Base-by-base conservation (phyloP, 371 early-diverging fungal species). In the Synchytrium microbalum region DNA sequence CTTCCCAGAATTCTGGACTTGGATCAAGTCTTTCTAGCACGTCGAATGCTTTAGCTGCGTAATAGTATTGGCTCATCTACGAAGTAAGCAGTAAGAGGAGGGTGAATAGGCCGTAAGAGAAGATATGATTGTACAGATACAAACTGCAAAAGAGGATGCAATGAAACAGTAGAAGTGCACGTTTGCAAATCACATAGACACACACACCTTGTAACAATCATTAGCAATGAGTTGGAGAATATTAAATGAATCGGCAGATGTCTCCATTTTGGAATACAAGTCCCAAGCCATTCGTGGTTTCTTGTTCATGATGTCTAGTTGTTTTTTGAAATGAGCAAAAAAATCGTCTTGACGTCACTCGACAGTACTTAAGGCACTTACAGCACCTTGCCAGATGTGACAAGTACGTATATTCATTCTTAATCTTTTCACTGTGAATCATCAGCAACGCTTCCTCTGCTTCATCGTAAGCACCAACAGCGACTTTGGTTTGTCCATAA, bases 1-100 rank as follows among this genome's bases (percentile, higher is more conserved):
- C 83, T 58, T 82, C 81, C 83, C 83, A 82, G 67, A 78, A 78
- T 59, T 81, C 83, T 8, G 79, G 77, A 30, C 64, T 77, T 16
- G 81, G 81, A 65, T 82, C 83, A 3, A 82, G 69, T 8, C 80
- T 60, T 56, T 81, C 81, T 1, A 82, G 66, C 16, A 81, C 81
- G 63, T 82, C 83, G 58, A 81, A 82, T 1, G 83, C 83, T 61
- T 81, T 81, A 1, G 81, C 80, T 0, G 83, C 59, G 62, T 71
- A 78, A 29, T 65, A 68, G 63, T 70, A 80, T 32, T 80, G 77
- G 2, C 67, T 64, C 64, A 71, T 76, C 77, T 79, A 32, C 8
- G 23, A 24, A 25, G 25, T 65, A 26, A 52, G 16, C 30, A 24
- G 0, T 25, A 14, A 58, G 29, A 8, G 24, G 8, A 13, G 56